Base-by-base conservation (phyloP, 352 stramenopile genomes). In the Pythium guiyangense region DNA sequence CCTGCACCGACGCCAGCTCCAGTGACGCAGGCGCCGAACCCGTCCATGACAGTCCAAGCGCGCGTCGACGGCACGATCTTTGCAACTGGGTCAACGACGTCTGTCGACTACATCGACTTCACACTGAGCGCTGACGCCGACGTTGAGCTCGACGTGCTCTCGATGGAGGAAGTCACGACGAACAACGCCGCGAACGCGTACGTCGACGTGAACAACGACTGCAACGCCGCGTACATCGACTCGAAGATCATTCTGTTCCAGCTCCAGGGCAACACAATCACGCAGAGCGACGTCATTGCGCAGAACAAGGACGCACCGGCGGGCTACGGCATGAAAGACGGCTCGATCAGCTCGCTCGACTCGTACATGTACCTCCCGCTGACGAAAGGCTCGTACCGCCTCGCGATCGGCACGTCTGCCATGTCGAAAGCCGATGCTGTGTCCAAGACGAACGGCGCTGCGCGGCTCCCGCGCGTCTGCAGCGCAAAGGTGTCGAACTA, bases 61-160 rank as follows among this genome's bases (percentile, higher is more conserved):
- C 61, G 39, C 4, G 65, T 87, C 3, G 73, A 86, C n/a, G 79
- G 77, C 43, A 88, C 80, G 3, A 84, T 91, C 57, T 70, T 66
- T n/a, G 78, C 73, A n/a, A 88, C 78, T 0, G 63, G 64, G 2
- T 83, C 66, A 10, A 68, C 69, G 46, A 81, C 71, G 14, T 82
- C 77, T 0, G 75, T 89, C 4, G 81, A 89, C 58, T 89, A 86
- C 44, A 70, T 91, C 29, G 71, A 89, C 44, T 85, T 89, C 39
- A 69, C 54, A 2, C 26, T 90, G 9, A 65, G 55, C 3, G 52
- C 67, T 0, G 61, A 72, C 40, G 63, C 69, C 15, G 44, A 65
- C 17, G 77, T 90, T 8, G 73, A 84, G 59, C 49, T 89, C 0
- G 79, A 89, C 49, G 77, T 91, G 20, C 56, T 91, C 18, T 87